phyloP scores from a whole-genome alignment of 306 rosid genomes.

The Dalbergia cochinchinensis region DNA sequence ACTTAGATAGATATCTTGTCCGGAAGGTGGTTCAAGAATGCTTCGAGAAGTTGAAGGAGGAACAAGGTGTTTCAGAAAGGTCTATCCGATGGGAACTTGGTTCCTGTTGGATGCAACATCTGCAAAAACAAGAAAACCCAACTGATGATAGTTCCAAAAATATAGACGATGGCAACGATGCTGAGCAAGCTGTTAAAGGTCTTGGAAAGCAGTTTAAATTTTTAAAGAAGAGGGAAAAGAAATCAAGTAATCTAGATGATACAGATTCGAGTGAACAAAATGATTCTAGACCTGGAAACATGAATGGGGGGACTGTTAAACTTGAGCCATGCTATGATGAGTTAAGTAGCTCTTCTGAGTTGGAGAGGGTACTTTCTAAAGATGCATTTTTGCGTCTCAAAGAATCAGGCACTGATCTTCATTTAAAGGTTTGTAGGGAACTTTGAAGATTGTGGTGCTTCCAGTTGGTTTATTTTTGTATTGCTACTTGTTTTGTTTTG shows the following conservation, averaged over 20 bases:
- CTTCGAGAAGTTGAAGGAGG: slow-evolving; percentile 61
- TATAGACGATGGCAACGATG: slow-evolving; percentile 51
- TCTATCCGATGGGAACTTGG: slow-evolving; percentile 96
- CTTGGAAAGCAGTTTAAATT: slow-evolving; percentile 88
- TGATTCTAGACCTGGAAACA: slow-evolving; percentile 40
- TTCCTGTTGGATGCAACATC: slow-evolving; percentile 94
- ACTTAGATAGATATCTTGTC: slow-evolving; percentile 62
- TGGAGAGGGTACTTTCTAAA: slow-evolving; percentile 70
- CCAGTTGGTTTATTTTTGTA: background rate
- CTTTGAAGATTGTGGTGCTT: slow-evolving; percentile 28
- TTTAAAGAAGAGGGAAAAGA: slow-evolving; percentile 87
- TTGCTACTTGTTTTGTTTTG: slow-evolving; percentile 18
- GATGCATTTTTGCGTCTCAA: slow-evolving; percentile 72
- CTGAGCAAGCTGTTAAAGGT: slow-evolving; percentile 77
- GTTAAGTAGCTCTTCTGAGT: slow-evolving; percentile 48
- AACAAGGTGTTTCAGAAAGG: slow-evolving; percentile 55
- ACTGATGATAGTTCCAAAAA: slow-evolving; percentile 51
- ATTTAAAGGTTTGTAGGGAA: slow-evolving; percentile 70
- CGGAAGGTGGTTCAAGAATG: slow-evolving; percentile 67
- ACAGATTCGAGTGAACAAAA: slow-evolving; percentile 55
- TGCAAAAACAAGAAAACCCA: slow-evolving; percentile 75
- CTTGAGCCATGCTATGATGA: slow-evolving; percentile 58
- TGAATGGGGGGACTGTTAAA: slow-evolving; percentile 38
- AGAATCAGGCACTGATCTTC: slow-evolving; percentile 89
- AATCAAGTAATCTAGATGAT: slow-evolving; percentile 36